Evolutionary conservation across 2,329 filamentous ascomycete species (phyloP).

Genomic region (Phoma sp.): DNA sequence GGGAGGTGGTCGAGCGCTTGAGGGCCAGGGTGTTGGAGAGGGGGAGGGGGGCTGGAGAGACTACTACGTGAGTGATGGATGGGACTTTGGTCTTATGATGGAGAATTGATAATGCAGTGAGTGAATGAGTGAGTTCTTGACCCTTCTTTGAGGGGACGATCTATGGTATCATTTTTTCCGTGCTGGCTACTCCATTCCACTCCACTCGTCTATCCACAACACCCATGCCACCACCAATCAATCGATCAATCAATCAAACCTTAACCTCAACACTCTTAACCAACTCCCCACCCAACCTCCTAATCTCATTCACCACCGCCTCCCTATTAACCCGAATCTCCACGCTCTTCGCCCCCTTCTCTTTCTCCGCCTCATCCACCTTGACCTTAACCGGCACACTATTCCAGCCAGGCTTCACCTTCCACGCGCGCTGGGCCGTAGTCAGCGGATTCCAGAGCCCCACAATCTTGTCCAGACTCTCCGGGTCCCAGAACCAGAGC

Average conservation of each 20-base stretch:
- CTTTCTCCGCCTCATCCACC: conserved; percentile 41
- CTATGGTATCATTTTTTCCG: no score
- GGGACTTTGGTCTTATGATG: no score
- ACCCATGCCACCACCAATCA: background rate
- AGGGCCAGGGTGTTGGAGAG: conserved; percentile 57
- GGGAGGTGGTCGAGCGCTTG: conserved; percentile 62
- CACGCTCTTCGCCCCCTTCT: conserved; percentile 47
- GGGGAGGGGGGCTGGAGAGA: conserved; percentile 31
- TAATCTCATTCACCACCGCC: conserved; percentile 75
- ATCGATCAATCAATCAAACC: background rate
- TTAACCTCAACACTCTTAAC: conserved; percentile 53
- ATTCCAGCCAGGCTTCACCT: conserved; percentile 72
- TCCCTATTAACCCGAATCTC: conserved; percentile 69
- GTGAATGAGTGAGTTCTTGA: no score
- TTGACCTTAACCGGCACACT: conserved; percentile 59
- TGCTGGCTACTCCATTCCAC: no score
- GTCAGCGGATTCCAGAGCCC: conserved; percentile 69
- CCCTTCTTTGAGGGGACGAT: no score
- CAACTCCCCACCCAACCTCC: conserved; percentile 64
- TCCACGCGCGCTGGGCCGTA: conserved; percentile 64
- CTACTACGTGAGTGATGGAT: no score
- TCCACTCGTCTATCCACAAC: no score
- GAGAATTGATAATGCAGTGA: no score
- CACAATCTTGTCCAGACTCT: conserved; percentile 63
- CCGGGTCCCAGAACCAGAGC: conserved; percentile 77